Base-by-base conservation (phyloP, 306 rosid genomes). In the Hippophae rhamnoides region DNA sequence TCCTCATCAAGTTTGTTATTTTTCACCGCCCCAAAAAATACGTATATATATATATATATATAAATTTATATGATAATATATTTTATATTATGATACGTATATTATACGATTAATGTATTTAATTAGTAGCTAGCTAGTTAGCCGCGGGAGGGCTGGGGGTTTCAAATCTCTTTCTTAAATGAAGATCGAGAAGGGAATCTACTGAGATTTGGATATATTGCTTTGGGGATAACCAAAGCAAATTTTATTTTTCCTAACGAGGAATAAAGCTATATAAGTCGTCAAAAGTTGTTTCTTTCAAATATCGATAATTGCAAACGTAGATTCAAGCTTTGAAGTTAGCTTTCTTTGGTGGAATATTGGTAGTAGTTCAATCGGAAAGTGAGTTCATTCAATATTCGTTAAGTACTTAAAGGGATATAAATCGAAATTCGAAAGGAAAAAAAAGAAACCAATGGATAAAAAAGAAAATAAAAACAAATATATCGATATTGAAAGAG, bases 161-260 rank as follows among this genome's bases (percentile, higher is more conserved):
- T n/a, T n/a, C n/a, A n/a, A 31, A 31, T 31, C 5, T 31, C 38
- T 31, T 31, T 31, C 38, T 2, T 18, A 18, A 18, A 18, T 18
- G 23, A 18, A 18, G 23, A 18, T 18, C 18, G 18, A 18, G 23
- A 18, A 18, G 23, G 23, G 23, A 18, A 18, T 18, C 23, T 31
- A 4, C 64, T 79, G 10, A 57, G 70, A 46, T 7, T 26, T 10
- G 25, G 55, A 49, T 67, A 27, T 27, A 27, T 64, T 56, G 70
- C 78, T 79, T 74, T 72, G 43, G 64, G 75, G 57, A 61, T 41
- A 61, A 68, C 74, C 76, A 75, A 78, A 53, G 76, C 62, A 18
- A 18, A 59, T 26, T 62, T 65, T 61, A 57, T 69, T 57, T 31
- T 31, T 5, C 38, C 74, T 47, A 56, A 58, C 45, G 47, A 65